Base-by-base conservation (phyloP, 2,329 filamentous ascomycete species). In the Lojkania enalia region DNA sequence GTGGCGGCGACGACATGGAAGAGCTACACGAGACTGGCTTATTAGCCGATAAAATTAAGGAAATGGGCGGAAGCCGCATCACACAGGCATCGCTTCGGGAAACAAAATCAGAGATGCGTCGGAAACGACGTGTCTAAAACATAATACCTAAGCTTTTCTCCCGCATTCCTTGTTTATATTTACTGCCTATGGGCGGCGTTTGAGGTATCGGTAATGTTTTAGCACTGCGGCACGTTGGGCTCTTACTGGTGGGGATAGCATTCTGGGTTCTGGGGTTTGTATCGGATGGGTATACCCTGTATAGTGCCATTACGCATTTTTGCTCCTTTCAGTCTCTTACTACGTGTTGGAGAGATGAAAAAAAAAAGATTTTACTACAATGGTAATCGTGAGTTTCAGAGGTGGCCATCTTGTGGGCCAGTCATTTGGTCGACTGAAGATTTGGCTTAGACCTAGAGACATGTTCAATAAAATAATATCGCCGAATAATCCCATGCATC, bases 1-100 rank as follows among this genome's bases (percentile, higher is more conserved):
- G 94, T 35, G 94, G 94, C 16, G 84, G 89, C 38, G 92, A 97
- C 64, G 90, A 96, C 49, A 81, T 99, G 44, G 80, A 83, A 37
- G 84, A 81, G 19, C 74, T 97, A 49, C 71, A 77, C 48, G 70
- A 75, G 20, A 77, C 79, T 21, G 84, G 85, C 52, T 80, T 81
- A 45, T 75, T 97, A 49, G 79, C 83, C 5, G 79, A 81, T 44
- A 94, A 84, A 67, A 79, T 97, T 51, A 83, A 82, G 66, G 78
- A 79, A 19, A 77, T 95, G 66, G 90, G 84, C 20, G 87, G 86
- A 18, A 88, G 86, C 65, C 79, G 83, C 48, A 67, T 86, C 39
- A 67, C 69, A 38, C 64, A 70, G 16, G 67, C 57, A 4, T 31
- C 16, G 19, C 27, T 35, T 35, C 31, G 44, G 25, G 11, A 30